These are phyloP conservation scores for Prunus dulcis DNA, from an alignment of 306 rosid genomes.

Conservation along the genomic window DNA sequence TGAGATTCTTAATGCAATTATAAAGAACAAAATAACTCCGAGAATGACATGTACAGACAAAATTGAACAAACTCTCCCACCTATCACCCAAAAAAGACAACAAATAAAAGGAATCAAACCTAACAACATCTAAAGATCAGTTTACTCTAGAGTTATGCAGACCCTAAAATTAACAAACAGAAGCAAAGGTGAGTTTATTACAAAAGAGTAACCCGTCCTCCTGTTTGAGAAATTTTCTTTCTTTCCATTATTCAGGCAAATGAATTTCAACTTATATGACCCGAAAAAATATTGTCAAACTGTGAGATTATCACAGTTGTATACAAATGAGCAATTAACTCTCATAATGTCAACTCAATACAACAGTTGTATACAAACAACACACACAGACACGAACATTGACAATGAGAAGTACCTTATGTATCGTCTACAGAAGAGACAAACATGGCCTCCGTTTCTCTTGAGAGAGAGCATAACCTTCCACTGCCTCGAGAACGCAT, in stretches of 20 bases:
- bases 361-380: background rate
- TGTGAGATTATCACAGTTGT: background rate
- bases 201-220: too few species aligned
- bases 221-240: background rate
- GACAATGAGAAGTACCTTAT: constrained; percentile 47
- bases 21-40: background rate
- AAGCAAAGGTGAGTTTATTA: background rate
- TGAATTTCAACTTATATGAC: background rate
- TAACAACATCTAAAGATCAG: background rate
- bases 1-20: background rate
- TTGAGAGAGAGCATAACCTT: constrained; percentile 51
- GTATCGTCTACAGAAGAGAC: constrained; percentile 54
- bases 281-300: background rate
- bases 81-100: background rate
- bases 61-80: background rate
- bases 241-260: background rate
- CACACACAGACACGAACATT: background rate
- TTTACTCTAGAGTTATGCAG: background rate
- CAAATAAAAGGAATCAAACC: background rate
- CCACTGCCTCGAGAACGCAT: constrained; percentile 54
- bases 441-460: constrained; percentile 43
- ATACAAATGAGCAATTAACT: too few species aligned
- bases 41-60: background rate
- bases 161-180: background rate
- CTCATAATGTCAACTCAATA: background rate